Conservation (phyloP, 1,284 basidiomycete genomes). For the Meira nashicola region DNA sequence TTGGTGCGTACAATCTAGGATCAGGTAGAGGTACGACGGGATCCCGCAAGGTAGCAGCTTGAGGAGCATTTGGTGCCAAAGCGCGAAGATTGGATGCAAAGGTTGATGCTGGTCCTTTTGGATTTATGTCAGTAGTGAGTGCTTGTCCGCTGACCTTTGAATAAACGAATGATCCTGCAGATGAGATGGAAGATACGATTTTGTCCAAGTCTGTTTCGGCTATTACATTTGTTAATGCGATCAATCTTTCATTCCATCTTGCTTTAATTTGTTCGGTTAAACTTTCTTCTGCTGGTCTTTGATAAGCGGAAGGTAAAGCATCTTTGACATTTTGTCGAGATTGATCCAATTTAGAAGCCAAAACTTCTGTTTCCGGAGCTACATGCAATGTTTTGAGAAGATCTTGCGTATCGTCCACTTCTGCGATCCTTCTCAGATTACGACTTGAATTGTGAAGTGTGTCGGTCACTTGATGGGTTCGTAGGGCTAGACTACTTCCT, state of each 20-base stretch:
- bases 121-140: not conserved
- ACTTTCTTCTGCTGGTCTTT: not conserved
- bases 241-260: conserved; percentile 6
- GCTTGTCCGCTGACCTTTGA: not conserved
- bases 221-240: not conserved
- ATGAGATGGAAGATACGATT: not conserved
- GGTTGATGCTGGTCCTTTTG: not conserved
- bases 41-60: conserved; percentile 2
- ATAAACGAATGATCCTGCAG: not conserved
- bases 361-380: not conserved
- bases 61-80: not conserved
- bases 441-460: not conserved
- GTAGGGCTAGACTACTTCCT: not conserved
- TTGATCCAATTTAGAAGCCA: not conserved
- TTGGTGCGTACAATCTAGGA: not conserved
- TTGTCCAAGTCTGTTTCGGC: conserved; percentile 8
- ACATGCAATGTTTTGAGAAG: conserved; percentile 3
- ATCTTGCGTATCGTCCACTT: conserved; percentile 10
- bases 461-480: conserved; percentile 3
- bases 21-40: not conserved
- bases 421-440: not conserved
- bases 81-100: not conserved
- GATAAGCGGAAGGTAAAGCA: not conserved
- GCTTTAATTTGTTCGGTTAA: conserved; percentile 7
- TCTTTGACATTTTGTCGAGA: not conserved